These are phyloP conservation scores for Hanseniaspora thailandica DNA, from an alignment of 805 yeast species.

Conservation along the genomic window DNA sequence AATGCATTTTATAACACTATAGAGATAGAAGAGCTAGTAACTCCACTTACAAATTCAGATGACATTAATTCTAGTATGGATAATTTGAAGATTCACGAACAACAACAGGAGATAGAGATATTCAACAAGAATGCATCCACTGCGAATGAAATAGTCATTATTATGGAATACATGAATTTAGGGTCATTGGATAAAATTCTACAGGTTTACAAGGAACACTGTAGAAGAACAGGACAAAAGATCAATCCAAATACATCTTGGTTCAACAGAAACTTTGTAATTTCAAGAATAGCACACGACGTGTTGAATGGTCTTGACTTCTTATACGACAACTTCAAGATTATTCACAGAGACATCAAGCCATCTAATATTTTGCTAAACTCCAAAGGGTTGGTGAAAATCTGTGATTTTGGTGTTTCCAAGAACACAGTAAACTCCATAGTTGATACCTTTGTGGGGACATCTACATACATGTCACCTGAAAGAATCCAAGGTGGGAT, in stretches of 20 bases:
- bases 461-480: constrained; percentile 95
- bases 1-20: constrained; percentile 67
- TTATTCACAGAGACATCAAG: constrained; percentile 90
- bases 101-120: constrained; percentile 18
- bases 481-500: constrained; percentile 92
- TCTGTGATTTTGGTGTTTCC: constrained; percentile 95
- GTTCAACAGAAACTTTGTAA: constrained; percentile 46
- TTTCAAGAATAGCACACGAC: constrained; percentile 62
- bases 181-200: constrained; percentile 78
- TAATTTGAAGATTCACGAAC: neutral
- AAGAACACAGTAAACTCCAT: constrained; percentile 84
- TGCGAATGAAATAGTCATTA: constrained; percentile 63
- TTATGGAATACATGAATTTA: constrained; percentile 95
- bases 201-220: constrained; percentile 45
- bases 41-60: constrained; percentile 14
- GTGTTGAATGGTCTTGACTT: constrained; percentile 74
- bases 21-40: constrained; percentile 3
- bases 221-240: constrained; percentile 17
- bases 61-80: neutral
- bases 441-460: constrained; percentile 96
- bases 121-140: constrained; percentile 17
- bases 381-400: constrained; percentile 73
- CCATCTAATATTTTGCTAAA: constrained; percentile 88
- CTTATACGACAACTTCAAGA: constrained; percentile 69
- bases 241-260: constrained; percentile 20